Evolutionary conservation across 2,329 filamentous ascomycete species (phyloP), one percentile per base, ranked within the genome.

Genomic region (Talaromyces sp.): DNA sequence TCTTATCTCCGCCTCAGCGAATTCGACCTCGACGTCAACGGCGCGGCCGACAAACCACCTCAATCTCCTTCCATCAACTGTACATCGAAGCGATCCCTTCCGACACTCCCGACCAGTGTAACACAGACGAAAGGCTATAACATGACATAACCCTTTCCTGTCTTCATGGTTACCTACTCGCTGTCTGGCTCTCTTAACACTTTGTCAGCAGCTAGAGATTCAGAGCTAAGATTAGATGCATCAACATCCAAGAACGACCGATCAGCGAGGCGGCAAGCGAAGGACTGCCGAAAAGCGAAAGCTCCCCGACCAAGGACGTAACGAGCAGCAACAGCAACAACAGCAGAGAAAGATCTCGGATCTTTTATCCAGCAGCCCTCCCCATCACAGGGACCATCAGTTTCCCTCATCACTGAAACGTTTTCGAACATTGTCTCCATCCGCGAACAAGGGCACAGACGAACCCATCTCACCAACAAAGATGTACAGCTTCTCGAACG

Each of bases 401-500:
- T 60, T 66, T 10, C 60, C 62, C 21, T 60, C 66, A 12, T 73
- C 74, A 24, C 73, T 53, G 19, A 82, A 82, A 65, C 77, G 78
- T 53, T 67, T 68, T 50, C 74, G 72, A 61, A 61, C 70, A 54
- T 73, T 72, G 38, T 65, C 67, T 43, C 63, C 69, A 32, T 64
- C 69, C 12, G 64, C 50, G 54, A 63, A 50, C 52, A 66, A 27
- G 58, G 61, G 41, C 3, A 6, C 7, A n/a, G 48, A 61, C 21
- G 61, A 56, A 14, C 55, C 65, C 19, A 63, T 62, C 52, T 72
- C 66, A 61, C 69, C 69, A 70, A 76, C 77, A 62, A 80, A 77
- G 64, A 85, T 85, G 82, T 84, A 84, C 67, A 79, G 74, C 62
- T 83, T 83, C 70, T 71, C 74, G 58, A 75, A 68, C 61, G 74